Percentiles rank a stretch among this genome's conserved stretches.
phyloP scores from a whole-genome alignment of 805 yeast genomes.

The Wickerhamiella slavikovae region DNA sequence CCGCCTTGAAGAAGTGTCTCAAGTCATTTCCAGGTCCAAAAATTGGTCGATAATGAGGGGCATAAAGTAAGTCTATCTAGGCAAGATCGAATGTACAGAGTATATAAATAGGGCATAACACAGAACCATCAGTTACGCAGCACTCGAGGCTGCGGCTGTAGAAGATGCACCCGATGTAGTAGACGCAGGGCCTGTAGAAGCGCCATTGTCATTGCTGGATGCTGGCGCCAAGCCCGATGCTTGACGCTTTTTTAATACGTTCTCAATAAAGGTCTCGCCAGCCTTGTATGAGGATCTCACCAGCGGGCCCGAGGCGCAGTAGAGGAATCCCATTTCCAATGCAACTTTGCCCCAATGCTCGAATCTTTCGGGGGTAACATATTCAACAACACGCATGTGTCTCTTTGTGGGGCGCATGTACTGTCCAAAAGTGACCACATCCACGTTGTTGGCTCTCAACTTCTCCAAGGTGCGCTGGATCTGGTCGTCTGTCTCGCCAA shows the following conservation, averaged over 20 bases:
- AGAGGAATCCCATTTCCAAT: slow-evolving; percentile 69
- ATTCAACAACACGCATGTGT: slow-evolving; percentile 95
- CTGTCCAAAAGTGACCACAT: slow-evolving; percentile 95
- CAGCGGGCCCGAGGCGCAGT: slow-evolving; percentile 94
- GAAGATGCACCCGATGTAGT: slow-evolving; percentile 6
- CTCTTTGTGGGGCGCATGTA: slow-evolving; percentile 98
- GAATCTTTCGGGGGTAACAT: slow-evolving; percentile 82
- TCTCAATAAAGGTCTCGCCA: slow-evolving; percentile 86
- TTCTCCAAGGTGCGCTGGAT: slow-evolving; percentile 53
- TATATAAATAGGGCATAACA: too few species aligned
- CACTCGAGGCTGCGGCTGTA: neutral
- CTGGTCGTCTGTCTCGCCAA: slow-evolving; percentile 92
- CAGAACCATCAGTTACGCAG: too few species aligned
- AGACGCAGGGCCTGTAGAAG: slow-evolving; percentile 11
- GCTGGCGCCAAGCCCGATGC: too few species aligned
- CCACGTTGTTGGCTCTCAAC: slow-evolving; percentile 57
- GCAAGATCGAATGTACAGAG: too few species aligned
- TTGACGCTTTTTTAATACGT: slow-evolving; percentile 55
- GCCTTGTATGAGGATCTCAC: slow-evolving; percentile 96
- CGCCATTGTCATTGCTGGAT: too few species aligned
- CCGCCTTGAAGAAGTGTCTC: too few species aligned
- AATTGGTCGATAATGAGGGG: too few species aligned
- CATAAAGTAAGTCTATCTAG: too few species aligned
- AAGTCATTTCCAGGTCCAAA: too few species aligned
- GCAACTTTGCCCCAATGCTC: slow-evolving; percentile 85